phyloP scores from a whole-genome alignment of 495 filamentous ascomycete species.

The Chaetomium cochliodes region DNA sequence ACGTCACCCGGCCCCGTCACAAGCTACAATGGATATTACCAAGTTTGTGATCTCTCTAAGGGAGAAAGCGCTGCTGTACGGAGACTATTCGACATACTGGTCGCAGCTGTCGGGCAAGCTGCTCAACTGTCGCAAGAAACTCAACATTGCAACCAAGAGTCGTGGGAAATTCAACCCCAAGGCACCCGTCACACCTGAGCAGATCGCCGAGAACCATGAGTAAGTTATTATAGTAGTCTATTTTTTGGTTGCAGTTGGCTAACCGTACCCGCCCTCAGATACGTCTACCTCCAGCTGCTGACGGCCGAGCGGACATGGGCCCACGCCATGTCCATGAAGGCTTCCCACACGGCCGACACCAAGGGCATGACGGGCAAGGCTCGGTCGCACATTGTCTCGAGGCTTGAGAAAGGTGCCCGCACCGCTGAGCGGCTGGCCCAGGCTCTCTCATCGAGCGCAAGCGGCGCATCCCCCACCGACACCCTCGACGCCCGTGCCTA shows the following conservation, averaged over 20 bases:
- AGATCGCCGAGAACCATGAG: conserved; percentile 76
- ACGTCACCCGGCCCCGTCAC: background rate
- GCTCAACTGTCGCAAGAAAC: conserved; percentile 78
- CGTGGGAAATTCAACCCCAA: conserved; percentile 79
- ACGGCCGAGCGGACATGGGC: conserved; percentile 93
- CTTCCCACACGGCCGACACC: conserved; percentile 72
- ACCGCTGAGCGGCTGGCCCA: conserved; percentile 67
- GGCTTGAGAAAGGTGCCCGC: conserved; percentile 73
- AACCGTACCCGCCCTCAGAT: conserved; percentile 50
- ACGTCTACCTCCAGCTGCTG: conserved; percentile 74
- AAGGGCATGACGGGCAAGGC: conserved; percentile 76
- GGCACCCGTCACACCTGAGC: conserved; percentile 66
- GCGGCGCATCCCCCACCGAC: conserved; percentile 66
- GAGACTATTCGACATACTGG: conserved; percentile 85
- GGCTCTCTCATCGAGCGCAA: conserved; percentile 56
- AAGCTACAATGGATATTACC: conserved; percentile 78
- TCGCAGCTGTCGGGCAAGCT: conserved; percentile 75
- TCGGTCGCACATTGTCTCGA: conserved; percentile 81
- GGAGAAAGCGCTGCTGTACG: conserved; percentile 78
- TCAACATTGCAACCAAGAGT: conserved; percentile 77
- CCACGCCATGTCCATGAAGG: conserved; percentile 91
- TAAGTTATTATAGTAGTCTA: conserved; percentile 42
- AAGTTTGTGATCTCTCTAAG: conserved; percentile 71
- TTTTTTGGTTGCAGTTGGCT: conserved; percentile 14
- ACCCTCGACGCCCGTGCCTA: conserved; percentile 88